phyloP scores from a whole-genome alignment of 2,329 filamentous ascomycete species.

The Monosporascus sp. region DNA sequence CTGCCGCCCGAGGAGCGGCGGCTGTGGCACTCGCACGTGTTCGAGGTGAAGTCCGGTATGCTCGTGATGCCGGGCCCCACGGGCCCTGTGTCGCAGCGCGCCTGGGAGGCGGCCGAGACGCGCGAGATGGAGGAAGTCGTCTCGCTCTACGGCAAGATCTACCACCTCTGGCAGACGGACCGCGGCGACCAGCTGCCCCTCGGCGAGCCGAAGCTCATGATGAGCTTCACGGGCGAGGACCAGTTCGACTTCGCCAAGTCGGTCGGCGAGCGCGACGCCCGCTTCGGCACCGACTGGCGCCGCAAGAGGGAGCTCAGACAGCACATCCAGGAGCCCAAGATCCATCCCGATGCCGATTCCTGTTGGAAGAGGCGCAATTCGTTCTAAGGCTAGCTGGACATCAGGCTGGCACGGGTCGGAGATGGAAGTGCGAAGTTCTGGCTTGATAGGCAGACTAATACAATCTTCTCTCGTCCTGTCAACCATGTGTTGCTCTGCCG shows the following conservation, averaged over 20 bases:
- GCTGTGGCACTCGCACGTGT: slow-evolving; percentile 73
- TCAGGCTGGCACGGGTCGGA: background rate
- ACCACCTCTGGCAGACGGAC: slow-evolving; percentile 84
- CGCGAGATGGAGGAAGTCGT: slow-evolving; percentile 75
- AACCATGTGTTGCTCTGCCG: too few species aligned
- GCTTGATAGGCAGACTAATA: too few species aligned
- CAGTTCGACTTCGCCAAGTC: slow-evolving; percentile 42
- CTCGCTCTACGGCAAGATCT: slow-evolving; percentile 74
- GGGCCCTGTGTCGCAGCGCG: slow-evolving; percentile 44
- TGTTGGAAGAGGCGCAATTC: slow-evolving; percentile 22
- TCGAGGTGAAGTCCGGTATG: slow-evolving; percentile 74
- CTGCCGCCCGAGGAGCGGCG: slow-evolving; percentile 63
- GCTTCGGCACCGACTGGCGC: slow-evolving; percentile 39
- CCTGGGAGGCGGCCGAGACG: slow-evolving; percentile 73
- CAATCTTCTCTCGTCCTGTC: too few species aligned
- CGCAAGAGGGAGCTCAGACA: slow-evolving; percentile 39
- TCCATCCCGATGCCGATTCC: slow-evolving; percentile 32
- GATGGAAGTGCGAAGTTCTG: too few species aligned
- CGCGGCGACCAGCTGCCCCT: slow-evolving; percentile 55
- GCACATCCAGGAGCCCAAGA: slow-evolving; percentile 32
- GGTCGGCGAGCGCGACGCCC: slow-evolving; percentile 39
- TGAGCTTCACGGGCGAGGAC: slow-evolving; percentile 42
- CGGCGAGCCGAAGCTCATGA: slow-evolving; percentile 50
- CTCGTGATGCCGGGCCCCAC: slow-evolving; percentile 66
- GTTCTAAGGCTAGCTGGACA: background rate